Percentiles rank a stretch among this genome's conserved stretches.
phyloP scores from a whole-genome alignment of 768 basidiomycete species.

The Phylloporus sp. region DNA sequence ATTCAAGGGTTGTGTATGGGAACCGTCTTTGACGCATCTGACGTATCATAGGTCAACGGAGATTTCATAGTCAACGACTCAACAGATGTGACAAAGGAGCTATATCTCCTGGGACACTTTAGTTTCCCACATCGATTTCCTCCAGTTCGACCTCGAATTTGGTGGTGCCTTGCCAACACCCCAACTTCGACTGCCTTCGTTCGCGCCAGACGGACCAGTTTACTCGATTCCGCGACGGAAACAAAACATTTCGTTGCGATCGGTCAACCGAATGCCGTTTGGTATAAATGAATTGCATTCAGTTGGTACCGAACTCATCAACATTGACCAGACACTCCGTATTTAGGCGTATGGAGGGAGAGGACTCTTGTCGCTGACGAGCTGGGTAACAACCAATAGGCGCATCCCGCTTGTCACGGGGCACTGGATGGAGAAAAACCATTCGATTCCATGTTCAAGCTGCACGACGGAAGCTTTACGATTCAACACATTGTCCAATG shows the following conservation, averaged over 20 bases:
- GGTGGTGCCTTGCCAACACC: conserved; percentile 18
- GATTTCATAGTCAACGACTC: no score
- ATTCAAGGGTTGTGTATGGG: no score
- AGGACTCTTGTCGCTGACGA: background rate
- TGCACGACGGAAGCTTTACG: no score
- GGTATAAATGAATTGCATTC: background rate
- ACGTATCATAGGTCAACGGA: no score
- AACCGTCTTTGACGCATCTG: no score
- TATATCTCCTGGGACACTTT: background rate
- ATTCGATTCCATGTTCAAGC: no score
- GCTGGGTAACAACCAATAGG: no score
- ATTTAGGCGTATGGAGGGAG: background rate
- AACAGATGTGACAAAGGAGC: background rate
- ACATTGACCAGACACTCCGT: background rate
- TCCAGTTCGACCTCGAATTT: conserved; percentile 7
- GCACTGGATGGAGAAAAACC: no score
- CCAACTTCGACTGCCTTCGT: conserved; percentile 7
- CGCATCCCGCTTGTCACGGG: no score
- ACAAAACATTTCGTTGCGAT: conserved; percentile 2
- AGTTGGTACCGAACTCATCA: background rate
- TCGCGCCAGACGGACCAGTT: background rate
- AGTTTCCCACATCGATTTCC: background rate
- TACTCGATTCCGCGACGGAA: background rate
- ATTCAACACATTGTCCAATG: no score
- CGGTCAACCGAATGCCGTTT: no score